Evolutionary conservation across 2,329 filamentous ascomycete genomes (phyloP).

Genomic region (Onygena corvina): DNA sequence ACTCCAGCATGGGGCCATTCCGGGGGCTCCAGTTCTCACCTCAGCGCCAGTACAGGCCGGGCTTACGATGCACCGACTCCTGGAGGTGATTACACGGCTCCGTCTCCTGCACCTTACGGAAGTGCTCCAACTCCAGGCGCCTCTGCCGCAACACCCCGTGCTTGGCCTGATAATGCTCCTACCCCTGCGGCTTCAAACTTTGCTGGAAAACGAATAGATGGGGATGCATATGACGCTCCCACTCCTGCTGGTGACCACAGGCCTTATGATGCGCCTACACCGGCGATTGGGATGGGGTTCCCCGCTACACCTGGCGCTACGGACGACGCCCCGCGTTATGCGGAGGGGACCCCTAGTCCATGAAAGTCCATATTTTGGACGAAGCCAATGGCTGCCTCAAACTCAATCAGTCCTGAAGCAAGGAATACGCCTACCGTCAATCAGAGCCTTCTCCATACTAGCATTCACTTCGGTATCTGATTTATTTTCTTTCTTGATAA

Average conservation of each 20-base stretch:
- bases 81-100: constrained; percentile 52
- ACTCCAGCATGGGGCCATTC: constrained; percentile 34
- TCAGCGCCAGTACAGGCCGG: constrained; percentile 22
- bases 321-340: constrained; percentile 34
- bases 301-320: constrained; percentile 30
- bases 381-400: neutral
- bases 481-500: neutral
- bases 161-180: constrained; percentile 35
- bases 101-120: constrained; percentile 48
- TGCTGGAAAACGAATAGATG: constrained; percentile 15
- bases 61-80: constrained; percentile 65
- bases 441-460: neutral
- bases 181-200: constrained; percentile 34
- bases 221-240: constrained; percentile 25
- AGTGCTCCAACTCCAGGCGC: constrained; percentile 57
- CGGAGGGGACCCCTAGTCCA: constrained; percentile 34
- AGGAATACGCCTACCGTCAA: too few relatives aligned
- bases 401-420: too few relatives aligned
- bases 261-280: constrained; percentile 39
- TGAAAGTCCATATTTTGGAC: constrained; percentile 15
- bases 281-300: constrained; percentile 27
- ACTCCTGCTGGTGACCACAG: constrained; percentile 30
- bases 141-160: constrained; percentile 43
- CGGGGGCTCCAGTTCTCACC: constrained; percentile 21
- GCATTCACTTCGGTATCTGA: neutral